A percentile compares a stretch with the other conserved stretches of the same genome.
Conservation (phyloP, 208 protist species). For the Entamoeba dispar region DNA sequence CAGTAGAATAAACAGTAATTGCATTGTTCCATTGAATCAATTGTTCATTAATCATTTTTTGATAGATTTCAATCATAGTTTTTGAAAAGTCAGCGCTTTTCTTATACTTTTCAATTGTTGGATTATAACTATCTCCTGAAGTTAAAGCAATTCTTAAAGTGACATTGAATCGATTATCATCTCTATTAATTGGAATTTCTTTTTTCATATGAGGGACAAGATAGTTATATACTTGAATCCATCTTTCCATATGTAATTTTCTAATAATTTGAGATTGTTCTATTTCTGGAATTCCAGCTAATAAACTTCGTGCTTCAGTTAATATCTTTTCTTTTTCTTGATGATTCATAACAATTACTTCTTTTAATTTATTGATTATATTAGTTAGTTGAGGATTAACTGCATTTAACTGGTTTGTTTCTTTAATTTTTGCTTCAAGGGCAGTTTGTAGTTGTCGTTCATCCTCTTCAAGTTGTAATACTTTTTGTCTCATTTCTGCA, state of each 20-base stretch:
- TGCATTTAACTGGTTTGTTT: neutral
- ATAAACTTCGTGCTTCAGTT: neutral
- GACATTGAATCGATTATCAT: neutral
- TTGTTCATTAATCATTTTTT: neutral
- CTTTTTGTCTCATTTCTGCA: neutral
- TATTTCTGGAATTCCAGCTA: neutral
- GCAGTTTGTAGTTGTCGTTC: neutral
- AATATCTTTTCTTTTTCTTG: neutral
- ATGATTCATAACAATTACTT: neutral
- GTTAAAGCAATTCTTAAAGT: neutral
- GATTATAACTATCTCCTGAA: neutral
- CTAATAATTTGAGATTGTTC: neutral
- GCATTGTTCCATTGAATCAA: neutral
- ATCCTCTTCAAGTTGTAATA: neutral
- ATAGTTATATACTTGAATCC: neutral
- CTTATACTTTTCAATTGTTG: neutral
- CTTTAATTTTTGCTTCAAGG: neutral
- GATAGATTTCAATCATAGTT: neutral
- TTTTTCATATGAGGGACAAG: neutral
- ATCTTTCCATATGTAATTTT: neutral
- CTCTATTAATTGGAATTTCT: neutral
- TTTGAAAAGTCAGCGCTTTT: neutral
- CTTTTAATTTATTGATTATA: neutral
- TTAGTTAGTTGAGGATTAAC: neutral
- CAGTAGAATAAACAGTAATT: neutral